Evolutionary conservation across 495 filamentous ascomycete species (phyloP), one percentile per base, ranked within the genome.

Genomic region (Sordaria brevicollis): DNA sequence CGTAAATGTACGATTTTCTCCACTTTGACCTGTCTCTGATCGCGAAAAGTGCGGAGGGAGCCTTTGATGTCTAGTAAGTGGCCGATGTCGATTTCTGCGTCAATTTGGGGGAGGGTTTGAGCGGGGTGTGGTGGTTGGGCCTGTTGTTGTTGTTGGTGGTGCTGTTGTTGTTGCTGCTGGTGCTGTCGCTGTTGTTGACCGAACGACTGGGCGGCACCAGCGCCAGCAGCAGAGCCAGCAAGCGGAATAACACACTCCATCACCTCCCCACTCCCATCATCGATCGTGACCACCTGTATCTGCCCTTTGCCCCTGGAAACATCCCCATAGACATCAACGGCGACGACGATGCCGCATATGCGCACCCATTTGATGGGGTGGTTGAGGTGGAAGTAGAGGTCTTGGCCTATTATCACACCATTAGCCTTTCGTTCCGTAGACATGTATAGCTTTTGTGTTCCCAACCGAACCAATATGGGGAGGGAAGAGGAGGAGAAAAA

Each of bases 281-380:
- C 95, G 33, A 98, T 74, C 0, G 86, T 91, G 5, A 62, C 25
- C 4, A 62, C 49, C 33, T 62, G 25, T 4, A 62, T 17, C 49
- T 62, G 49, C 5, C 49, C 49, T 25, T 33, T 62, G 25, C 21
- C 21, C 21, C 21, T 15, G 25, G 49, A 31, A 3, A 29, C 13
- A 25, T 62, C 49, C 3, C 49, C 49, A 54, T 93, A 86, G 69
- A 92, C 79, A 70, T 92, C 89, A 68, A 93, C 83, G 13, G 91
- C 90, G 65, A 96, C 90, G 21, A 99, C 85, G 17, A 90, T 78
- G 13, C 94, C 95, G 29, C 90, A 85, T 19, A 97, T 74, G 71
- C 89, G 87, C 43, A 95, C 87, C 86, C 89, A 97, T 84, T 89
- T 89, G 70, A 98, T 90, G 0, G 96, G 95, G 79, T 98, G 93